Conservation (phyloP, 345 rosid genomes). For the Bruguiera parviflora region DNA sequence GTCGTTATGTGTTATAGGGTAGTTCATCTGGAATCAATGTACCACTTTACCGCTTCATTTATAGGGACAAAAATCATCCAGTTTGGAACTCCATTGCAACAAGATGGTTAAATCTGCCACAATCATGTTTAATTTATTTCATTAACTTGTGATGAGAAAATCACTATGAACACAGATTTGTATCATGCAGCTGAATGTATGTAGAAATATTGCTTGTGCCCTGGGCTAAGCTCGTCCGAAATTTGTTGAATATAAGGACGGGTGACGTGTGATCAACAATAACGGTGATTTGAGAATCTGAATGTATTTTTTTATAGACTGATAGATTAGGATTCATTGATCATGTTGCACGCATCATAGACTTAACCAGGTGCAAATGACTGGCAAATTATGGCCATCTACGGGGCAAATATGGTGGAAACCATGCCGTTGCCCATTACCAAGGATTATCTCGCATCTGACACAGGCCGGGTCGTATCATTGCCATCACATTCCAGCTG, state of each 20-base stretch:
- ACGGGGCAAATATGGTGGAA: constrained; percentile 80
- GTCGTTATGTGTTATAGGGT: too few relatives aligned
- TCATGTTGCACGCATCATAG: constrained; percentile 28
- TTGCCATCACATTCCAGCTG: constrained; percentile 67
- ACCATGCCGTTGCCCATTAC: constrained; percentile 46
- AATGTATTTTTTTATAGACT: too few relatives aligned
- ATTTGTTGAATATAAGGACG: constrained; percentile 66
- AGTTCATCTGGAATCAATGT: neutral
- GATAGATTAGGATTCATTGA: too few relatives aligned
- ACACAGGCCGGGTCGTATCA: constrained; percentile 78
- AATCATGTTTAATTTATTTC: too few relatives aligned
- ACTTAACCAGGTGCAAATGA: constrained; percentile 61
- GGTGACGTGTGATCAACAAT: constrained; percentile 51
- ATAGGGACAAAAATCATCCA: neutral
- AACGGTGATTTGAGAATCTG: too few relatives aligned
- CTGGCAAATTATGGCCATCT: constrained; percentile 83
- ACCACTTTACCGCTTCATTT: neutral
- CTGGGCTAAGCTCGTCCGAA: constrained; percentile 85
- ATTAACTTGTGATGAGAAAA: too few relatives aligned
- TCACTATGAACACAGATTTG: neutral
- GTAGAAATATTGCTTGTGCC: constrained; percentile 41
- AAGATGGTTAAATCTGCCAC: too few relatives aligned
- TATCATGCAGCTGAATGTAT: constrained; percentile 75
- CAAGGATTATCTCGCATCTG: constrained; percentile 78
- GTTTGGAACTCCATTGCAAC: neutral